Base-by-base conservation (phyloP, 768 basidiomycete species). In the Kondoa subrosea region DNA sequence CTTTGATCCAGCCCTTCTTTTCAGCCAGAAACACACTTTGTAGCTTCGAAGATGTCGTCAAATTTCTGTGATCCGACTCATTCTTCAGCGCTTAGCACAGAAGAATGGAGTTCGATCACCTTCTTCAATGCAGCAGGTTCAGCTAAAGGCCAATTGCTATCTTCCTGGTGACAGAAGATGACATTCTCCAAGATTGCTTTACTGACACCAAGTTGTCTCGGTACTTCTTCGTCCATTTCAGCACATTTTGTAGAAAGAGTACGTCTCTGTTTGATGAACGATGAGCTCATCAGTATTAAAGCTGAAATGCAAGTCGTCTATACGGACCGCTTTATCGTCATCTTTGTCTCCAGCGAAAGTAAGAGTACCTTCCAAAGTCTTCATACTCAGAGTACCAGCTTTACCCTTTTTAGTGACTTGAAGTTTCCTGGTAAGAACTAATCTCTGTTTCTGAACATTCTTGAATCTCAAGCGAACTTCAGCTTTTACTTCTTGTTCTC, bases 141-240 rank as follows among this genome's bases (percentile, higher is more conserved):
- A 0, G 91, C 82, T 27, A 99, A 81, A 0, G 95, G 95, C 95
- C 95, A 99, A 74, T 89, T 96, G 0, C 91, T 92, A 65, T 99
- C 95, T 74, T 99, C 95, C 78, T 99, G 95, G 77, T 99, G 95
- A 77, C 95, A 99, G 74, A 99, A 99, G 62, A 99, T 97, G 74
- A 99, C 95, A 75, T 96, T 97, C 73, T 97, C 93, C 27, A 97
- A 84, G 34, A 99, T 92, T n/a, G 92, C 87, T 76, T 92, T 95
- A 15, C 91, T 95, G 15, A 97, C 95, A 32, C 95, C 95, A 21
- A 97, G 82, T 17, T 96, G 78, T 56, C 87, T 83, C 25, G 95
- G 95, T 62, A 97, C 91, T 76, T 97, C 95, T 1, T 82, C 78
- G 74, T 99, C 93, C 83, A 99, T 87, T 77, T 95, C 91, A 2